Percentiles rank a stretch among this genome's conserved stretches.
Evolutionary conservation across 2,329 filamentous ascomycete genomes (phyloP).

Genomic region (Trichoderma sp.): DNA sequence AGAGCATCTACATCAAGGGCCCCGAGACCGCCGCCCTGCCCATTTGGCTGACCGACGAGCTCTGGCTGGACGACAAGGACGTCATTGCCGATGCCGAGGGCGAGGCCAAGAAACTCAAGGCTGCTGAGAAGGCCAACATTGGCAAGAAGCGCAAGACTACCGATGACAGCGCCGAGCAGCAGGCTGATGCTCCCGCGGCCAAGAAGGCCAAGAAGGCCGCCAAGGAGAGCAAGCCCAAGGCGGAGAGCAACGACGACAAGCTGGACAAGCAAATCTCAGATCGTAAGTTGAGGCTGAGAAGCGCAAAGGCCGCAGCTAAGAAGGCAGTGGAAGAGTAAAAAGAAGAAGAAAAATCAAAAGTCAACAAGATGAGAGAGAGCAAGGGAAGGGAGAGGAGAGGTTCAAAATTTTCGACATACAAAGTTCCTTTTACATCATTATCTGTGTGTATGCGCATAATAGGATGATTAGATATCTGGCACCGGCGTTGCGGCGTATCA

Average conservation of each 20-base stretch:
- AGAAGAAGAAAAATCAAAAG: neutral
- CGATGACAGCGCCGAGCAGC: slow-evolving; percentile 38
- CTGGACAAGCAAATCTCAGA: slow-evolving; percentile 60
- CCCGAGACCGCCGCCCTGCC: slow-evolving; percentile 84
- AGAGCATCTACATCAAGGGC: slow-evolving; percentile 85
- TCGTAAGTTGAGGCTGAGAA: slow-evolving; percentile 56
- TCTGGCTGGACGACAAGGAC: slow-evolving; percentile 79
- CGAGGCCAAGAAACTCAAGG: slow-evolving; percentile 46
- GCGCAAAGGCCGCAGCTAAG: slow-evolving; percentile 58
- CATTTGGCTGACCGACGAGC: slow-evolving; percentile 89
- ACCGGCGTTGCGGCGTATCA: slow-evolving; percentile 35
- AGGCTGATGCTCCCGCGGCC: slow-evolving; percentile 42
- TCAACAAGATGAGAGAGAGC: neutral
- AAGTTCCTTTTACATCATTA: slow-evolving; percentile 11
- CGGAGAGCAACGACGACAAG: slow-evolving; percentile 50
- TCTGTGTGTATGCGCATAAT: slow-evolving; percentile 18
- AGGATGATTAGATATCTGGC: slow-evolving; percentile 25
- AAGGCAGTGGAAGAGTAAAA: slow-evolving; percentile 45
- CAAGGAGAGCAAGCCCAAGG: slow-evolving; percentile 35
- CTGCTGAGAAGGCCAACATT: slow-evolving; percentile 52
- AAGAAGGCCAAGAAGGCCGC: slow-evolving; percentile 37
- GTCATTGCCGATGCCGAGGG: slow-evolving; percentile 61
- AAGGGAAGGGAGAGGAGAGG: neutral
- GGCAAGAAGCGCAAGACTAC: slow-evolving; percentile 64
- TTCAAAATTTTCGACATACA: neutral